These are phyloP conservation scores for Candida taoyuanica DNA, from an alignment of 805 yeast species.

Conservation along the genomic window DNA sequence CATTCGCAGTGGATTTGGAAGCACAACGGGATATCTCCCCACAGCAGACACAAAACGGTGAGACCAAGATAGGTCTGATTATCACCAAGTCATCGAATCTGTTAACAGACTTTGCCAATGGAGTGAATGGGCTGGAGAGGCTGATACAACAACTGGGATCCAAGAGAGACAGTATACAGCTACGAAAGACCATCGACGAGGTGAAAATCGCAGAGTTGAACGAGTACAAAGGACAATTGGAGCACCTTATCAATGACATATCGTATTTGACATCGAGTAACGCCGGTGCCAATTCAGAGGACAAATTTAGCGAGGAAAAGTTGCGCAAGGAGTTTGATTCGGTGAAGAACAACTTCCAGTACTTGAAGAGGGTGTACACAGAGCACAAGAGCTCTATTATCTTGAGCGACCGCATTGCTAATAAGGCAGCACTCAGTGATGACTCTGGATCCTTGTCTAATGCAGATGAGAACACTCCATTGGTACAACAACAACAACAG, in stretches of 20 bases:
- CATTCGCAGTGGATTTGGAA: conserved; percentile 29
- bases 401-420: conserved; percentile 28
- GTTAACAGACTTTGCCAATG: conserved; percentile 39
- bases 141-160: conserved; percentile 50
- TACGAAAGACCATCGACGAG: conserved; percentile 31
- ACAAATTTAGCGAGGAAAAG: conserved; percentile 33
- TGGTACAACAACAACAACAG: conserved; percentile 21
- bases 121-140: conserved; percentile 46
- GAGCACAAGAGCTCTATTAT: conserved; percentile 42
- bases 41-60: conserved; percentile 1
- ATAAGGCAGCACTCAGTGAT: conserved; percentile 17
- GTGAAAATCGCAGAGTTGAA: conserved; percentile 17
- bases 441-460: conserved; percentile 19
- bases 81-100: conserved; percentile 26
- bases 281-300: conserved; percentile 15
- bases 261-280: conserved; percentile 20
- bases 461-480: conserved; percentile 20
- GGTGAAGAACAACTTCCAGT: conserved; percentile 42
- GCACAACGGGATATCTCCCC: conserved; percentile 20
- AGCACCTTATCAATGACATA: conserved; percentile 29
- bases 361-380: conserved; percentile 41
- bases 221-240: conserved; percentile 29
- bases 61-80: conserved; percentile 19
- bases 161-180: conserved; percentile 33
- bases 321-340: conserved; percentile 52